Base-by-base conservation (phyloP, 805 yeast genomes). In the Ogataea glucozyma region DNA sequence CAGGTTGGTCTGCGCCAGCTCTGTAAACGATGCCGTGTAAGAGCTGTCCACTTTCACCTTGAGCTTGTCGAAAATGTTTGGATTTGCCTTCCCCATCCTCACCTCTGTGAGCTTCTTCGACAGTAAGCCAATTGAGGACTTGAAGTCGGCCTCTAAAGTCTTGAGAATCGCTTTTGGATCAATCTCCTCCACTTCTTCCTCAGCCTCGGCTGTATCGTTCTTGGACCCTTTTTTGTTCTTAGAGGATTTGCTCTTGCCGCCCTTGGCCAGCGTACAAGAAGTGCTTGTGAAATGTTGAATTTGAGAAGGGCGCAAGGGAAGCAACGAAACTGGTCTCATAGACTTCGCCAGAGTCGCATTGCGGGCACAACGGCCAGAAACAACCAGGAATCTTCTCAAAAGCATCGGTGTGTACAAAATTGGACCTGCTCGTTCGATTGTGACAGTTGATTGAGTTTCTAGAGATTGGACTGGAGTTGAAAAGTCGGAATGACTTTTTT, bases 21-120 rank as follows among this genome's bases (percentile, higher is more conserved):
- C 71, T 2, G 79, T 75, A 58, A 83, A 84, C 7, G 35, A 24
- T 2, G 72, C 72, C 2, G 67, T 61, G 38, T 73, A 69, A 11
- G 75, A 70, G 31, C 75, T 72, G 26, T 71, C 73, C 3, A 76
- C 54, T 13, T 69, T 66, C 13, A 91, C 73, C 30, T 61, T 61
- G 45, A 89, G 62, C 4, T 72, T 60, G 59, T 85, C 84, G 53
- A 88, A 86, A 14, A 83, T 73, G 22, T 69, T 69, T 2, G 90
- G 82, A 53, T 81, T 81, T 3, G 87, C 71, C 41, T 76, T 78
- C 4, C 95, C 96, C 58, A 82, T 70, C 56, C 80, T 85, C 33
- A 80, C 67, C 47, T 83, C 88, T 36, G 75, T 75, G 23, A 84
- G 66, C 44, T 73, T 74, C 47, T 76, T 78, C 38, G 73, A 67